Percentiles rank a stretch among this genome's conserved stretches.
Conservation (phyloP, 2,329 filamentous ascomycete species). For the Neonectria punicea region DNA sequence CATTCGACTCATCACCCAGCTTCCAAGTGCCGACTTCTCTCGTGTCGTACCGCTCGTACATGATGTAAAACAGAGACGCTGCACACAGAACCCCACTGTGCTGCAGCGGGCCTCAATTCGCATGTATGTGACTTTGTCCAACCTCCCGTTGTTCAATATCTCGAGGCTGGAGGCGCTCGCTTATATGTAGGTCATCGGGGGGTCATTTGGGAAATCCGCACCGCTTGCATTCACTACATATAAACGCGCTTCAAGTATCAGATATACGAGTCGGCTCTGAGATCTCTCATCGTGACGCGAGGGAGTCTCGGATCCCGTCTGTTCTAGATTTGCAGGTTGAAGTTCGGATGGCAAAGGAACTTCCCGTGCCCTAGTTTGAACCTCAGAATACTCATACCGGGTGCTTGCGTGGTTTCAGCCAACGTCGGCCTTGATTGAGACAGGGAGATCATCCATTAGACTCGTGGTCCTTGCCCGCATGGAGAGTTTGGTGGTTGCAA, state of each 20-base stretch:
- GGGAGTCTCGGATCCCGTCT: not conserved
- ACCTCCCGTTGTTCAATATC: too few relatives aligned
- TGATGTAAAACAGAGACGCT: not conserved
- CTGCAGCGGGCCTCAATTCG: slow-evolving; percentile 2
- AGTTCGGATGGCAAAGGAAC: not conserved
- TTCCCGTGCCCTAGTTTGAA: not conserved
- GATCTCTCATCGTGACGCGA: too few relatives aligned
- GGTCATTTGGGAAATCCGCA: too few relatives aligned
- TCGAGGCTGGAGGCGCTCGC: too few relatives aligned
- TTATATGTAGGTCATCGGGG: too few relatives aligned
- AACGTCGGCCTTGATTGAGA: not conserved
- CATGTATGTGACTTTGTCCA: not conserved
- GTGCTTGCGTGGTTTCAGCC: not conserved
- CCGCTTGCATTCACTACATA: too few relatives aligned
- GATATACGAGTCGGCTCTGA: too few relatives aligned
- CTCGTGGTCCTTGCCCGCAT: slow-evolving; percentile 17
- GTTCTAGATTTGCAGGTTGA: not conserved
- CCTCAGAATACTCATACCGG: not conserved
- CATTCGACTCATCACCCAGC: not conserved
- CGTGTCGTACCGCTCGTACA: not conserved
- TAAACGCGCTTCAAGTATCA: too few relatives aligned
- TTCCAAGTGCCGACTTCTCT: not conserved
- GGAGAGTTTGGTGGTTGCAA: slow-evolving; percentile 1
- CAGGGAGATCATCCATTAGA: slow-evolving; percentile 1
- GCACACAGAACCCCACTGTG: slow-evolving; percentile 1